These are phyloP conservation scores for Penicillium sp. DNA, from an alignment of 2,329 filamentous ascomycete species.

Conservation along the genomic window DNA sequence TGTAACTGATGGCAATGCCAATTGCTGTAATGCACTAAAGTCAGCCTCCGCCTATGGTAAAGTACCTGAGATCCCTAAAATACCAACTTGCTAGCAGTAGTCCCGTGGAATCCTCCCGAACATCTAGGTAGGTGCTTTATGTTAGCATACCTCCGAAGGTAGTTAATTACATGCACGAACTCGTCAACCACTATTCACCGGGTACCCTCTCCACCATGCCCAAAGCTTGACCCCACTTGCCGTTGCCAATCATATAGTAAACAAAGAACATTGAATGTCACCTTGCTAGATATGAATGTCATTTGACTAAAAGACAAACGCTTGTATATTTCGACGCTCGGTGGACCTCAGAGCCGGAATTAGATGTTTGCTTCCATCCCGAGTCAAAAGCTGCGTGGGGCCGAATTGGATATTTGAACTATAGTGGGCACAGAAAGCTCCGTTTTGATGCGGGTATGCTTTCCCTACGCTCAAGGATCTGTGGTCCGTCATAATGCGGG, in stretches of 20 bases:
- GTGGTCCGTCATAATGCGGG: neutral
- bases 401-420: neutral
- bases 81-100: no score
- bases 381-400: neutral
- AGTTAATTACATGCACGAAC: no score
- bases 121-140: no score
- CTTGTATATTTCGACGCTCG: neutral
- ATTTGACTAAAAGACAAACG: neutral
- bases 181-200: no score
- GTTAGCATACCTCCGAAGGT: no score
- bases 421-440: neutral
- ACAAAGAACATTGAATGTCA: neutral
- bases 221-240: neutral
- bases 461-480: neutral
- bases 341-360: neutral
- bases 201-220: neutral
- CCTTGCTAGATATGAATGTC: neutral
- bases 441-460: neutral
- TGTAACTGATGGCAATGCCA: no score
- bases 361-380: neutral
- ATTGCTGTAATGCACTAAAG: no score
- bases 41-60: no score
- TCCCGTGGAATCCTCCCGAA: no score
- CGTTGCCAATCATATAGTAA: neutral
- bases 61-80: no score